Conservation (phyloP, 768 basidiomycete species). For the Psilocybe cyanescens region DNA sequence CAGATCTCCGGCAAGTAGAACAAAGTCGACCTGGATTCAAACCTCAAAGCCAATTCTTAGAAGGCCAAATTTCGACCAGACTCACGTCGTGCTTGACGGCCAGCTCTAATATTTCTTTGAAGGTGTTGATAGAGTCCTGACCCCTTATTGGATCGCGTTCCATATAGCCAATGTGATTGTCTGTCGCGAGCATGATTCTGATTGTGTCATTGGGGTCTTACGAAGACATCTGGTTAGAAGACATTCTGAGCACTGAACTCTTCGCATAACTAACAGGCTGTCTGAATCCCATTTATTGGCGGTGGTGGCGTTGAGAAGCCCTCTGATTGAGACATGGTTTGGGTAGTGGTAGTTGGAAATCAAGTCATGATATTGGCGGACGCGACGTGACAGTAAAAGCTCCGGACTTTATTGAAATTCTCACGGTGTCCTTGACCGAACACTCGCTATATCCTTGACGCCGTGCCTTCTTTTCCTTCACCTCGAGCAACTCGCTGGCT, state of each 20-base stretch:
- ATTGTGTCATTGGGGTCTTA: conserved; percentile 71
- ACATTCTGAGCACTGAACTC: neutral
- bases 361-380: neutral
- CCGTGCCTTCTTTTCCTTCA: neutral
- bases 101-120: conserved; percentile 90
- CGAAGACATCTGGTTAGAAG: conserved; percentile 8
- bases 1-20: conserved; percentile 93
- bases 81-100: conserved; percentile 87
- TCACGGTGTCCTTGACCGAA: neutral
- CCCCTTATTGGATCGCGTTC: conserved; percentile 95
- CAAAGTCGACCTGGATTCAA: conserved; percentile 83
- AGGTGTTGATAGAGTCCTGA: conserved; percentile 94
- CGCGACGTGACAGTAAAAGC: conserved; percentile 9
- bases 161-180: conserved; percentile 94
- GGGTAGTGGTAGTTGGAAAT: neutral
- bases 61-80: conserved; percentile 6
- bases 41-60: conserved; percentile 9
- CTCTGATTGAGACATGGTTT: conserved; percentile 24
- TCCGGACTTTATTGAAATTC: neutral
- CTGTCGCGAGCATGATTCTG: conserved; percentile 88
- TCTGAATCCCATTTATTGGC: conserved; percentile 19
- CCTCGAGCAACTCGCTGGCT: neutral
- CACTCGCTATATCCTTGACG: neutral
- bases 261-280: conserved; percentile 23
- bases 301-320: conserved; percentile 16